Conservation (phyloP, 1,139 yeast genomes). For the Yamadazyma atmosphaerica region DNA sequence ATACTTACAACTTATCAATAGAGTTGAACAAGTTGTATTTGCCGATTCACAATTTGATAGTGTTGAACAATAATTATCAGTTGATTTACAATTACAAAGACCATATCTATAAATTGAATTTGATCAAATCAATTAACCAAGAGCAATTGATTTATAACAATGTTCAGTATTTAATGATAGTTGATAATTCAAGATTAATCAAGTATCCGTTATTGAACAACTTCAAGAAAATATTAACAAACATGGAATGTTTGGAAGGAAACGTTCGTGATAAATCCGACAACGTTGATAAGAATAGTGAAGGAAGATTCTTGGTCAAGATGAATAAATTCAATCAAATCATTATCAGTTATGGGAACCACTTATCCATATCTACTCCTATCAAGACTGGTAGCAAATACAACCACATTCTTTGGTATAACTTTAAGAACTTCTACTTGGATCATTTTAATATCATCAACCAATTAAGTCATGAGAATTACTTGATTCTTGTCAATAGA, state of each 20-base stretch:
- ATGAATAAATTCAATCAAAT: slow-evolving; percentile 30
- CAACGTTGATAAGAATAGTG: not conserved
- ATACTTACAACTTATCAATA: slow-evolving; percentile 24
- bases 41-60: slow-evolving; percentile 22
- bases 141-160: slow-evolving; percentile 23
- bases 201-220: slow-evolving; percentile 35
- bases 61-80: slow-evolving; percentile 26
- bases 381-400: slow-evolving; percentile 21
- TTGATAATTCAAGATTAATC: slow-evolving; percentile 18
- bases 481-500: slow-evolving; percentile 36
- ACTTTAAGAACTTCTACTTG: slow-evolving; percentile 34
- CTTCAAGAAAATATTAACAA: slow-evolving; percentile 27
- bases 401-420: slow-evolving; percentile 44
- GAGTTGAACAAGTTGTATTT: slow-evolving; percentile 29
- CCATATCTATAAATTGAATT: slow-evolving; percentile 23
- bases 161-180: slow-evolving; percentile 28
- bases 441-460: slow-evolving; percentile 35
- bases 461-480: slow-evolving; percentile 40
- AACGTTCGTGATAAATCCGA: not conserved
- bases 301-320: slow-evolving; percentile 15
- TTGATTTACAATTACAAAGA: slow-evolving; percentile 21
- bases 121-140: slow-evolving; percentile 20
- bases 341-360: slow-evolving; percentile 30
- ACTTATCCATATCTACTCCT: slow-evolving; percentile 41
- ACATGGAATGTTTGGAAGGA: slow-evolving; percentile 23